These are phyloP conservation scores for Amanita exitialis DNA, from an alignment of 768 basidiomycete species.

Conservation along the genomic window DNA sequence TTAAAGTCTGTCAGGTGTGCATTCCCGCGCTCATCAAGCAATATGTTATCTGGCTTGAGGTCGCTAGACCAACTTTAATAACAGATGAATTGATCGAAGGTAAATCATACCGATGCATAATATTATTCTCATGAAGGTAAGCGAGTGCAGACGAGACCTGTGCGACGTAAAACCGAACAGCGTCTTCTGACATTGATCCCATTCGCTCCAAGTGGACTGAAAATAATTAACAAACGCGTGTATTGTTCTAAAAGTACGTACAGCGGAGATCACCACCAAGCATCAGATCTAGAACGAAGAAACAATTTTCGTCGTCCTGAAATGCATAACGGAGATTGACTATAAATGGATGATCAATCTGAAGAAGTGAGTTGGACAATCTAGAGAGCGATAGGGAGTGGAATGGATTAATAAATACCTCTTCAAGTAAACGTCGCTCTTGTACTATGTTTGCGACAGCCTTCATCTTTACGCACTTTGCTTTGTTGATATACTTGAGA, in stretches of 20 bases:
- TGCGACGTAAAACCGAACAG: constrained; percentile 82
- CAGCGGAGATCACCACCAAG: constrained; percentile 91
- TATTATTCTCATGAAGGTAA: constrained; percentile 86
- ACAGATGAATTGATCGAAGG: constrained; percentile 1
- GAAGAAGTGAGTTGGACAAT: constrained; percentile 10
- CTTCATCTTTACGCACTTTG: constrained; percentile 97
- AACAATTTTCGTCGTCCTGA: constrained; percentile 97
- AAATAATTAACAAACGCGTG: neutral
- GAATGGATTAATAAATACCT: constrained; percentile 38
- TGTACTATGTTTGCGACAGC: constrained; percentile 97
- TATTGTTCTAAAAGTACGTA: constrained; percentile 28
- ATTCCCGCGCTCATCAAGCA: constrained; percentile 91
- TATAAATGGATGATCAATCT: constrained; percentile 94
- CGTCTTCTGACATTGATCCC: constrained; percentile 63
- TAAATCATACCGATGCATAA: constrained; percentile 82
- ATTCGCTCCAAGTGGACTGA: constrained; percentile 84
- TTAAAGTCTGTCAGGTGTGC: constrained; percentile 98
- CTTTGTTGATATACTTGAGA: constrained; percentile 98
- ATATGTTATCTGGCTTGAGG: constrained; percentile 95
- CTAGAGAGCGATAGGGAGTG: constrained; percentile 3
- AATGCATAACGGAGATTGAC: constrained; percentile 95
- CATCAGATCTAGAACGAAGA: constrained; percentile 97
- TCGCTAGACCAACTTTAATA: constrained; percentile 42
- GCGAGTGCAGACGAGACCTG: constrained; percentile 82
- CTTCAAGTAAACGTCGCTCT: constrained; percentile 89